phyloP scores from a whole-genome alignment of 2,329 filamentous ascomycete genomes.

The Aspergillus clavatus region DNA sequence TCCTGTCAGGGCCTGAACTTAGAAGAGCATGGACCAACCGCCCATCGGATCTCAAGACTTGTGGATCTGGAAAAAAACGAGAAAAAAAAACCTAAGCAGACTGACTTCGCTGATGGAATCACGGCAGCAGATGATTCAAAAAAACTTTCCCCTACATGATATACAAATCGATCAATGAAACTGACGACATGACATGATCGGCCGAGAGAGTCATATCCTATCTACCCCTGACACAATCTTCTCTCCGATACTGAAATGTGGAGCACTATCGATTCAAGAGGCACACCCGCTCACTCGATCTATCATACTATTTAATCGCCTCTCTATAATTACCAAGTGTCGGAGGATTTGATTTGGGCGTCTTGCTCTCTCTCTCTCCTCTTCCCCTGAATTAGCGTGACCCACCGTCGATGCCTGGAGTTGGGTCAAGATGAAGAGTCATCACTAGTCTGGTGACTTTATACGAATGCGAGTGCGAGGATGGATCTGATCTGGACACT shows the following conservation, averaged over 20 bases:
- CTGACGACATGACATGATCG: no score
- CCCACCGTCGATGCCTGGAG: background rate
- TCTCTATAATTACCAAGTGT: background rate
- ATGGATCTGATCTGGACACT: background rate
- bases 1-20: conserved; percentile 24
- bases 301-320: background rate
- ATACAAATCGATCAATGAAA: background rate
- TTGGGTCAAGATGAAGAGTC: background rate
- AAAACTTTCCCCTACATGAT: no score
- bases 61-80: no score
- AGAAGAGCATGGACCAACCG: conserved; percentile 20
- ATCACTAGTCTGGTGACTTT: no score
- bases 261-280: background rate
- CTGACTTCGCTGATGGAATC: no score
- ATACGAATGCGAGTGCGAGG: no score
- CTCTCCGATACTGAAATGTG: background rate
- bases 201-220: no score
- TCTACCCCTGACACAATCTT: no score
- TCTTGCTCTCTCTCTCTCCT: no score
- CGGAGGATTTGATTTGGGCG: background rate
- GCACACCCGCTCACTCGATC: background rate
- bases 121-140: no score
- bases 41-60: background rate
- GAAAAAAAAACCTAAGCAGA: no score
- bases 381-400: background rate